Base-by-base conservation (phyloP, 2,329 filamentous ascomycete genomes). In the Dactylella cylindrospora region DNA sequence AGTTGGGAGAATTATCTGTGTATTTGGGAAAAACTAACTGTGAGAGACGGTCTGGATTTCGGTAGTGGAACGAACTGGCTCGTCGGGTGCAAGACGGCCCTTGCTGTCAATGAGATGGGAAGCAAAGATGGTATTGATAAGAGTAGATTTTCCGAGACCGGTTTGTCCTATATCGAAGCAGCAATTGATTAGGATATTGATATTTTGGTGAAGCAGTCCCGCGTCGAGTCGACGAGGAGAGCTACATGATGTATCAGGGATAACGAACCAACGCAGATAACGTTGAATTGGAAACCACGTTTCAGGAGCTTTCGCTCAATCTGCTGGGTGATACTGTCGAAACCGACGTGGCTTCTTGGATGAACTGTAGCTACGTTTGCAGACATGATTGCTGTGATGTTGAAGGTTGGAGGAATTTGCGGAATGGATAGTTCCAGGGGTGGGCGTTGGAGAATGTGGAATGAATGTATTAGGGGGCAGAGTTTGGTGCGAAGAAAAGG, bases 101-200 rank as follows among this genome's bases (percentile, higher is more conserved):
- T 98, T 98, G 73, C 90, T 95, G 76, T 98, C 91, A 77, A 98
- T 96, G 70, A 98, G 83, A 80, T 98, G 93, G 70, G 93, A 97
- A 70, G 93, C 93, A 78, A 98, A 98, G 80, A 98, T 96, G 77
- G 93, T 98, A 83, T 98, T 98, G 82, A 98, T 95, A 74, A 98
- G 79, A 66, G 93, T 98, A 55, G 91, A 97, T 80, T 98, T 98
- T 77, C 93, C 93, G 71, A 98, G 84, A 75, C 93, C 93, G 66
- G 93, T 98, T 79, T 98, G 93, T 72, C 93, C 93, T 97, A 73
- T 66, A 35, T 70, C 32, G 69, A 33, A 10, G 9, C 9, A 5
- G 4, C 9, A 23, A 17, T 38, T 20, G 15, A n/a, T 23, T 40
- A 13, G 19, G 22, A 22, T 20, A 36, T 20, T 29, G 13, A 33